Conservation (phyloP, 768 basidiomycete genomes). For the Rhodotorula taiwanensis region DNA sequence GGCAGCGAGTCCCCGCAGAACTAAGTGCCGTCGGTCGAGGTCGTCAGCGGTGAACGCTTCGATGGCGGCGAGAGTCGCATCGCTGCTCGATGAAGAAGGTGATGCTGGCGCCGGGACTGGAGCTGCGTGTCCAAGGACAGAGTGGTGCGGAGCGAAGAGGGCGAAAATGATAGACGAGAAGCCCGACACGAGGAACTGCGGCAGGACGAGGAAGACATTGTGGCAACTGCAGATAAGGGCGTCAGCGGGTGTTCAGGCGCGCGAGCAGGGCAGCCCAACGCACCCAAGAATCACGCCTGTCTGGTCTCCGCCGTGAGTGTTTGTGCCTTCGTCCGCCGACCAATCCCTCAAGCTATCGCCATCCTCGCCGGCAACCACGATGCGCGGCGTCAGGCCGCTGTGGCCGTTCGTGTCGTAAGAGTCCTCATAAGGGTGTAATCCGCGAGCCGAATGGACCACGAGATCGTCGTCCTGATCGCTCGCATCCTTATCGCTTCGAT, state of each 20-base stretch:
- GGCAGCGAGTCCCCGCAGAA: neutral
- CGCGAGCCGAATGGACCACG: slow-evolving; percentile 31
- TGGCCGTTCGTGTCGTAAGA: neutral
- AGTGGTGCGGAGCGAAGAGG: slow-evolving; percentile 59
- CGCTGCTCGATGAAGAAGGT: neutral
- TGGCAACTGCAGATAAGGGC: slow-evolving; percentile 56
- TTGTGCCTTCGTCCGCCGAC: slow-evolving; percentile 31
- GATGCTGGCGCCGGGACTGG: neutral
- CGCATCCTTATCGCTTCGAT: too few relatives aligned
- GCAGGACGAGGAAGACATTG: slow-evolving; percentile 86
- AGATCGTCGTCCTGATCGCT: too few relatives aligned
- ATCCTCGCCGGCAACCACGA: slow-evolving; percentile 23
- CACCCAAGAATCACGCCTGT: slow-evolving; percentile 58
- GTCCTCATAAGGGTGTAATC: slow-evolving; percentile 33
- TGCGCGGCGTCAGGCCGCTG: slow-evolving; percentile 2
- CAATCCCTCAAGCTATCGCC: slow-evolving; percentile 39
- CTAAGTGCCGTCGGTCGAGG: neutral
- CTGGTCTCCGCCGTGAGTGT: slow-evolving; percentile 50
- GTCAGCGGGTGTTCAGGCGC: neutral
- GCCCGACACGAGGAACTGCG: slow-evolving; percentile 87
- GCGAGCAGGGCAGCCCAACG: slow-evolving; percentile 52
- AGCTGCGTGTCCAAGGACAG: slow-evolving; percentile 11
- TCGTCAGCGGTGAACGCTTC: neutral
- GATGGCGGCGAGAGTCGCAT: too few relatives aligned
- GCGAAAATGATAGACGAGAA: slow-evolving; percentile 80